Base-by-base conservation (phyloP, 768 basidiomycete genomes). In the Hygrocybe punicea region DNA sequence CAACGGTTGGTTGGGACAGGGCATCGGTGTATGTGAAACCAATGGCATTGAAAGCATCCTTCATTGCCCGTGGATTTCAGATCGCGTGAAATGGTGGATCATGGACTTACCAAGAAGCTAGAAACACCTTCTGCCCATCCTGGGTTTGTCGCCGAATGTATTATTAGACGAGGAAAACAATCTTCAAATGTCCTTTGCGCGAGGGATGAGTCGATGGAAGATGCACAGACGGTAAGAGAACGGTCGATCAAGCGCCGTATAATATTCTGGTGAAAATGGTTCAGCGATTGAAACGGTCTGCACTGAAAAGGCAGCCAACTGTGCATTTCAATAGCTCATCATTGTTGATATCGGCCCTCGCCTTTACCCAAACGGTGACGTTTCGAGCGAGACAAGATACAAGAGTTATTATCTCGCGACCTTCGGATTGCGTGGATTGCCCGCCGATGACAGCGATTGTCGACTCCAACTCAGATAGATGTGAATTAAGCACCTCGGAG, bases 121-220 rank as follows among this genome's bases (percentile, higher is more conserved):
- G 45, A 55, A 35, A 83, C 69, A 10, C 78, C 83, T 1, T 63
- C 69, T 62, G 78, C 65, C 76, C 77, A 81, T 1, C 63, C 71
- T 11, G 67, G 53, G 42, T 62, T 54, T 13, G 69, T 56, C 14
- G 67, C 60, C 3, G 76, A 72, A 42, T 67, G 64, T 21, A 76
- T 54, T 1, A 76, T 73, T 25, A 80, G 68, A 14, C 79, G 74
- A 7, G 85, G 80, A 60, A 77, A 82, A 50, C 69, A 65, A 8
- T 53, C 29, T 61, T 78, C 74, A 44, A 84, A 79, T 6, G 74
- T 72, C 51, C 80, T 69, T 55, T 79, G 73, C 1, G 84, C 79
- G 3, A 84, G 66, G 9, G 65, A 74, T 2, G 75, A 71, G 33
- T 76, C 71, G 17, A 84, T 73, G 37, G 66, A 76, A 42, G 65